These are phyloP conservation scores for Arthroderma sp. DNA, from an alignment of 2,329 filamentous ascomycete genomes.

Conservation along the genomic window DNA sequence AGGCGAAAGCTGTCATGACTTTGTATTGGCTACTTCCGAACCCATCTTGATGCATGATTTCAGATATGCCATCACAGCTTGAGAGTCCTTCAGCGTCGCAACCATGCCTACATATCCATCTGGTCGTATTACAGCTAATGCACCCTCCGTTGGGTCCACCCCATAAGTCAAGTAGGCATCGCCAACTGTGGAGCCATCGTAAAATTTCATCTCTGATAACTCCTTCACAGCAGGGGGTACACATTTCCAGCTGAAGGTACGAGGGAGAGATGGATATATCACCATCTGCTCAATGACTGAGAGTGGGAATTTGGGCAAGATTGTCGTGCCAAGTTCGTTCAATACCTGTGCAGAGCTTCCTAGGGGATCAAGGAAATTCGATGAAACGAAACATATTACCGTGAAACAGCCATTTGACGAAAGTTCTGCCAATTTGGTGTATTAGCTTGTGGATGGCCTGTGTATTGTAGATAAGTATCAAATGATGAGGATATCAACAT, in stretches of 20 bases:
- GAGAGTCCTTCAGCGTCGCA: conserved; percentile 12
- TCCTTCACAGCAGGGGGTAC: conserved; percentile 20
- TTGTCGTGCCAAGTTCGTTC: neutral
- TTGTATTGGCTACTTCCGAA: neutral
- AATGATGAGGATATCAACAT: neutral
- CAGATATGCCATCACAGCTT: conserved; percentile 17
- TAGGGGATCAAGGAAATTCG: conserved; percentile 14
- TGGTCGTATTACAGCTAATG: conserved; percentile 23
- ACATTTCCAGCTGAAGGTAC: conserved; percentile 22
- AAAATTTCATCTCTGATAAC: conserved; percentile 24
- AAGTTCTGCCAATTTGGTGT: conserved; percentile 17
- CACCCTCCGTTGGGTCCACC: conserved; percentile 19
- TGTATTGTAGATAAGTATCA: neutral
- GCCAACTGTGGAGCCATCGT: conserved; percentile 21
- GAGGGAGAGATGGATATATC: conserved; percentile 2
- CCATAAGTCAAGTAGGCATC: conserved; percentile 26
- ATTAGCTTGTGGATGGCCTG: neutral
- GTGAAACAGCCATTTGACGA: conserved; percentile 26
- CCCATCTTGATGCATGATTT: conserved; percentile 4
- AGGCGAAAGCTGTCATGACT: no score
- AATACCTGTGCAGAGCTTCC: conserved; percentile 5
- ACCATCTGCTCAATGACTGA: conserved; percentile 1
- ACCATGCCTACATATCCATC: conserved; percentile 25
- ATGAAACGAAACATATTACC: conserved; percentile 22
- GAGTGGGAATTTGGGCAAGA: neutral